Evolutionary conservation across 2,329 filamentous ascomycete species (phyloP).

Genomic region (Alternaria consortialis): DNA sequence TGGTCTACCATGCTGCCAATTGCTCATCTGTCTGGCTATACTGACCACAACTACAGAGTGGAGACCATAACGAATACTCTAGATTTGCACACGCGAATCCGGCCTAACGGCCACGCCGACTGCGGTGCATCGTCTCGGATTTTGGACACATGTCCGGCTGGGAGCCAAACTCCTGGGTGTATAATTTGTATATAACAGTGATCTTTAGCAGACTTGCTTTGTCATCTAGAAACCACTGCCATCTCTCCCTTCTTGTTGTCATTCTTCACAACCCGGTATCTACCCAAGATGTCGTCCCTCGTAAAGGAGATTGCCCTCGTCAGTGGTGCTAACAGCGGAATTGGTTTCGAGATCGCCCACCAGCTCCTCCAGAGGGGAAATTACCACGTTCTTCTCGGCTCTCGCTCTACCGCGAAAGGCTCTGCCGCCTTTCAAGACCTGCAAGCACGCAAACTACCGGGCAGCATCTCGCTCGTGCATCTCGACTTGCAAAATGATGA

Average conservation of each 20-base stretch:
- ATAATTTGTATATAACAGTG: neutral
- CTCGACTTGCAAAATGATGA: slow-evolving; percentile 57
- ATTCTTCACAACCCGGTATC: neutral
- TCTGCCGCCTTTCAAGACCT: slow-evolving; percentile 38
- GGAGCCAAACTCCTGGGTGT: neutral
- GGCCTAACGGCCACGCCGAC: neutral
- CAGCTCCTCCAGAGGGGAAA: slow-evolving; percentile 48
- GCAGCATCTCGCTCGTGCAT: slow-evolving; percentile 49
- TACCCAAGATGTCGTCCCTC: slow-evolving; percentile 20
- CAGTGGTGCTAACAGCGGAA: slow-evolving; percentile 58
- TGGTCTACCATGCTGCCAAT: neutral
- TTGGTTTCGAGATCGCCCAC: slow-evolving; percentile 58
- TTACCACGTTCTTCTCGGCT: slow-evolving; percentile 44
- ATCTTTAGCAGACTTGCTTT: neutral
- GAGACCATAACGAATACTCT: neutral
- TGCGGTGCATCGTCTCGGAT: neutral
- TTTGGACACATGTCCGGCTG: slow-evolving; percentile 5
- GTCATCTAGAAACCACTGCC: neutral
- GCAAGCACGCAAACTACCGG: slow-evolving; percentile 36
- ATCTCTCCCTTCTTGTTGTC: neutral
- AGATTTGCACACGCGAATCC: neutral
- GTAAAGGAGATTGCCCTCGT: slow-evolving; percentile 47
- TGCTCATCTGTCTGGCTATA: neutral
- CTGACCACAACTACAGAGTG: neutral
- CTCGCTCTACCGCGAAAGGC: slow-evolving; percentile 34